Percentiles rank a stretch among this genome's conserved stretches.
Conservation (phyloP, 2,329 filamentous ascomycete species). For the Trichoderma cornu-damae region DNA sequence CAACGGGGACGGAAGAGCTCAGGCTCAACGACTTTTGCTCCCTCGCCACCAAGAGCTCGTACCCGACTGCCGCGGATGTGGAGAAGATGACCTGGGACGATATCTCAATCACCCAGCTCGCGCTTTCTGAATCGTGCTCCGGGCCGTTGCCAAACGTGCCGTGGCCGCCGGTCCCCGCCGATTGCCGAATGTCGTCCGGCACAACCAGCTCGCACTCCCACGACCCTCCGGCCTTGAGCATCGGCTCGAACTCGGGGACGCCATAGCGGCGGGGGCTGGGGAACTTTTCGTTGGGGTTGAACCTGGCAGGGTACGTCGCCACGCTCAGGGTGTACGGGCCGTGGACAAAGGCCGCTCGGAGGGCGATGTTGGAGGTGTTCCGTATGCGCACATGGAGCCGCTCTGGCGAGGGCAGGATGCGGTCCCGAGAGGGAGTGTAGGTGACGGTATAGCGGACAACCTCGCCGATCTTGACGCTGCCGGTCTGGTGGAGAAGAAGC, state of each 20-base stretch:
- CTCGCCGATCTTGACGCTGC: conserved; percentile 90
- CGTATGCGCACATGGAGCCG: conserved; percentile 80
- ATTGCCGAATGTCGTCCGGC: conserved; percentile 69
- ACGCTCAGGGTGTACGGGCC: conserved; percentile 90
- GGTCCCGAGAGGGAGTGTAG: conserved; percentile 83
- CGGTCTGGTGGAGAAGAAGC: conserved; percentile 86
- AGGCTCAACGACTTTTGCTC: conserved; percentile 78
- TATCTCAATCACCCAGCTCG: conserved; percentile 87
- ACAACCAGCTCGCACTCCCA: conserved; percentile 79
- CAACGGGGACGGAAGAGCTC: conserved; percentile 44
- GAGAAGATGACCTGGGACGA: conserved; percentile 94
- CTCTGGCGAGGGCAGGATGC: conserved; percentile 79
- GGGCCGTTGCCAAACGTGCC: conserved; percentile 43
- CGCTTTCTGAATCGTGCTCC: conserved; percentile 49
- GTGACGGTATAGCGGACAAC: conserved; percentile 88
- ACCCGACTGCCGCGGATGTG: conserved; percentile 77
- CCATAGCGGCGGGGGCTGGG: conserved; percentile 65
- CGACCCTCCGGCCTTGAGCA: conserved; percentile 86
- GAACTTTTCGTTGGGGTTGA: conserved; percentile 76
- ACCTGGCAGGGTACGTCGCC: conserved; percentile 76
- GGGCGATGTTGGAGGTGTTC: conserved; percentile 83
- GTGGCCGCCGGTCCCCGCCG: conserved; percentile 46
- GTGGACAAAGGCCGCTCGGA: conserved; percentile 93
- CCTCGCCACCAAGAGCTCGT: conserved; percentile 78
- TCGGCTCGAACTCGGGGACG: conserved; percentile 87